Evolutionary conservation across 352 stramenopile genomes (phyloP).

Genomic region (Phytopythium oedochilum): DNA sequence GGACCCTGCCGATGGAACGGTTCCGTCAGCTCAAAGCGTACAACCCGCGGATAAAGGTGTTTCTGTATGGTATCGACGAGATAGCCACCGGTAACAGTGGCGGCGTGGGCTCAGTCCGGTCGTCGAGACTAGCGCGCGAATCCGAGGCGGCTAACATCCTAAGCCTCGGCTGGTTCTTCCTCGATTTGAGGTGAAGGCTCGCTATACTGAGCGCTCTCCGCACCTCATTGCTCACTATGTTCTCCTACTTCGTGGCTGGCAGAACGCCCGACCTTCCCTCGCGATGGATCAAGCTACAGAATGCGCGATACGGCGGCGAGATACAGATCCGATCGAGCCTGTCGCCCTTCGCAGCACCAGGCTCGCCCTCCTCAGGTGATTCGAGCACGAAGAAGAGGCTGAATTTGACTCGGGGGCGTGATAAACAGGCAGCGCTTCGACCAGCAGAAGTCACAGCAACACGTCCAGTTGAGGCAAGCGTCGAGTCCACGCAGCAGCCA

Average conservation of each 20-base stretch:
- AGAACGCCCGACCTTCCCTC: constrained; percentile 70
- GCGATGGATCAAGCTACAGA: constrained; percentile 70
- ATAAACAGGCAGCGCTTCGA: not conserved
- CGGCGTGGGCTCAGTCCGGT: not conserved
- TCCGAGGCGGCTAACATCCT: constrained; percentile 23
- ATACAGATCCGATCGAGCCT: constrained; percentile 52
- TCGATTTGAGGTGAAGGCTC: constrained; percentile 54
- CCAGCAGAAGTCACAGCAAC: not conserved
- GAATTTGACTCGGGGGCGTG: not conserved
- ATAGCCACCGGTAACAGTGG: constrained; percentile 6
- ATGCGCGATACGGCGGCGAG: constrained; percentile 63
- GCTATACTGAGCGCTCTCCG: not conserved
- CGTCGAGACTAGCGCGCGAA: not conserved
- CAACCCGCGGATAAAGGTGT: constrained; percentile 57
- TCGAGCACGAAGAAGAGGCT: not conserved
- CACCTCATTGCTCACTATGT: not conserved
- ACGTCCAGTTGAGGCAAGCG: not conserved
- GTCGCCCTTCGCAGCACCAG: constrained; percentile 6
- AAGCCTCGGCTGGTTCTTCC: constrained; percentile 79
- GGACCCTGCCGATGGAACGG: constrained; percentile 51
- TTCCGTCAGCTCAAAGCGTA: constrained; percentile 69
- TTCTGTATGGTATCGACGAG: constrained; percentile 55
- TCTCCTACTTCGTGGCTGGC: not conserved
- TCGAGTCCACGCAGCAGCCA: not conserved
- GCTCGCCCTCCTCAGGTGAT: not conserved